Conservation (phyloP, 768 basidiomycete species). For the Trametes cinnabarina region DNA sequence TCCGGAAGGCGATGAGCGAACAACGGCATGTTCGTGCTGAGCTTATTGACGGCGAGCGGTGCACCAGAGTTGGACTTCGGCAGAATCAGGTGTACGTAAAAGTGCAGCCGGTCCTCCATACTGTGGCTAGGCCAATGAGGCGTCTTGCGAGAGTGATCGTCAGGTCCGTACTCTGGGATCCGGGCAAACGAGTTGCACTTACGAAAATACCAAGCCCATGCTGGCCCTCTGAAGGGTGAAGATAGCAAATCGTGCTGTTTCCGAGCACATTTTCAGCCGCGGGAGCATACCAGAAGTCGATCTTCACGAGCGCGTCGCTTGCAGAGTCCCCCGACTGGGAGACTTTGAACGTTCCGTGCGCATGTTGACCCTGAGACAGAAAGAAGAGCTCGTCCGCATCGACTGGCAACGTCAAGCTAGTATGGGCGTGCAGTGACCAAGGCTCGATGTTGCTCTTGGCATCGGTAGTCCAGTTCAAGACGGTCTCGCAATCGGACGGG, state of each 20-base stretch:
- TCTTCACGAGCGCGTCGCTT: conserved; percentile 17
- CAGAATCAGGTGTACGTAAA: conserved; percentile 37
- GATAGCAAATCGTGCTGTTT: conserved; percentile 19
- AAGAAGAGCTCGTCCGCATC: not conserved
- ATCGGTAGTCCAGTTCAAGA: not conserved
- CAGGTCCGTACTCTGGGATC: too few relatives aligned
- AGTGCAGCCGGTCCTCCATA: conserved; percentile 13
- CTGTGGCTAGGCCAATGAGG: not conserved
- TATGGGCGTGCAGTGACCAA: not conserved
- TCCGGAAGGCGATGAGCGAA: conserved; percentile 29
- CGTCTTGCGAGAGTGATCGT: not conserved
- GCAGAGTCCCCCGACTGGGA: not conserved
- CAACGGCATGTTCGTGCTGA: conserved; percentile 42
- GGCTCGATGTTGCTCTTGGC: not conserved
- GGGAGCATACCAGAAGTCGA: conserved; percentile 15
- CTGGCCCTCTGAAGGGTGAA: conserved; percentile 16
- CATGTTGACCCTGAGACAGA: not conserved
- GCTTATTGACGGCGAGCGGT: conserved; percentile 37
- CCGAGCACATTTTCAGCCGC: not conserved
- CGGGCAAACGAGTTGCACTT: not conserved
- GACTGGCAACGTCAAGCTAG: not conserved
- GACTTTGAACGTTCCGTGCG: conserved; percentile 13
- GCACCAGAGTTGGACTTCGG: conserved; percentile 33
- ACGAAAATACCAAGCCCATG: conserved; percentile 32
- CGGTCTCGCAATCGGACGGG: too few relatives aligned